A percentile compares a stretch with the other conserved stretches of the same genome.
phyloP scores from a whole-genome alignment of 148 eudicot genomes.

The Tetragonia tetragonoides region DNA sequence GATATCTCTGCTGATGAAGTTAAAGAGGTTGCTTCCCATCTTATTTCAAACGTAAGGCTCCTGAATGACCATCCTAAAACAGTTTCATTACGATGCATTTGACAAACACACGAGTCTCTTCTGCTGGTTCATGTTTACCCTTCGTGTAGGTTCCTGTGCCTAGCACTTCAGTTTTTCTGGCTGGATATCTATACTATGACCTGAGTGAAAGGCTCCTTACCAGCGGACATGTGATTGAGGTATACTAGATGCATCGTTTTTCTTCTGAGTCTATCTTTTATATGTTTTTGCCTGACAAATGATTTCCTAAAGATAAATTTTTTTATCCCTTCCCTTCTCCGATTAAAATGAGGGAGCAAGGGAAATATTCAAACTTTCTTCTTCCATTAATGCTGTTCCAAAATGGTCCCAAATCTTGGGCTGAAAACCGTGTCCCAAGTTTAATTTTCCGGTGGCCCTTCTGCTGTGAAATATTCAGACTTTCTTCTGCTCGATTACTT shows the following conservation, averaged over 20 bases:
- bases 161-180: constrained; percentile 52
- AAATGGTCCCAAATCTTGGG: background rate
- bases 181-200: constrained; percentile 69
- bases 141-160: constrained; percentile 51
- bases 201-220: constrained; percentile 58
- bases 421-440: background rate
- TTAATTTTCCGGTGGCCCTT: background rate
- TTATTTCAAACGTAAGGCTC: constrained; percentile 54
- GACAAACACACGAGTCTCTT: background rate
- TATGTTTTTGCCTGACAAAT: background rate
- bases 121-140: constrained; percentile 18
- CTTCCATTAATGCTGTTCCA: too few relatives aligned
- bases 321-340: too few relatives aligned
- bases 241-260: constrained; percentile 15
- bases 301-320: background rate
- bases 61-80: background rate
- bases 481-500: too few relatives aligned
- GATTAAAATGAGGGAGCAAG: too few relatives aligned
- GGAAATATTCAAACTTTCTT: too few relatives aligned
- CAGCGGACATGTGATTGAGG: constrained; percentile 68
- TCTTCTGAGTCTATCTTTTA: background rate
- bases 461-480: background rate
- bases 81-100: background rate
- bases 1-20: constrained; percentile 48
- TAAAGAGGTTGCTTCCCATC: constrained; percentile 53